Base-by-base conservation (phyloP, 768 basidiomycete genomes). In the Boletus vermiculosoides region DNA sequence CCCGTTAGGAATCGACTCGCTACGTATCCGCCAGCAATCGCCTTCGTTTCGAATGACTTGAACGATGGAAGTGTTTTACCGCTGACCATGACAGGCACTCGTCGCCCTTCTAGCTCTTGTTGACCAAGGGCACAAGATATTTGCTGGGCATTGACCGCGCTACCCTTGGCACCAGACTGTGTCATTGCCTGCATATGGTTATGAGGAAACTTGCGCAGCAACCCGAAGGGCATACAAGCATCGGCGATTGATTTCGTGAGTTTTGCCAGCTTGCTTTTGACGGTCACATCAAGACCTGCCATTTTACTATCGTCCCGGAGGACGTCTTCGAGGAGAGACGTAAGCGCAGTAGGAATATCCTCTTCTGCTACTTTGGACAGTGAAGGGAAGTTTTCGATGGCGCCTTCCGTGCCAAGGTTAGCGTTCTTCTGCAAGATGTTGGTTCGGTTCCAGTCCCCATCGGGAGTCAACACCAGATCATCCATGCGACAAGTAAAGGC, bases 171-270 rank as follows among this genome's bases (percentile, higher is more conserved):
- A 62, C 97, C 97, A 36, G 96, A 98, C 53, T 91, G 83, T 2
- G 95, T 98, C 97, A 98, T 98, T 45, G 89, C 86, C 72, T 98
- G 96, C 97, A 98, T 98, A 83, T 98, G 87, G 75, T 99, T 99
- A 68, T 93, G 85, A 41, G 97, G 97, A 78, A 99, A 99, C 59
- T 89, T 86, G 65, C 95, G 92, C 63, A 94, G 80, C 47, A 99
- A 83, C 34, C 90, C 90, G 48, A 82, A 78, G 13, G 96, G 97
- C 64, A 98, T 83, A 68, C 89, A 90, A 6, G 85, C 81, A 65
- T 97, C 90, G 55, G 92, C 91, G 64, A 98, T 91, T 15, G 91
- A 86, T 50, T 92, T 88, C 20, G 94, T 97, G 55, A 98, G 86
- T 70, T 89, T 88, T 42, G 88, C 83, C 55, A 94, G 78, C 67